Conservation (phyloP, 2,329 filamentous ascomycete genomes). For the Talaromyces sp. region DNA sequence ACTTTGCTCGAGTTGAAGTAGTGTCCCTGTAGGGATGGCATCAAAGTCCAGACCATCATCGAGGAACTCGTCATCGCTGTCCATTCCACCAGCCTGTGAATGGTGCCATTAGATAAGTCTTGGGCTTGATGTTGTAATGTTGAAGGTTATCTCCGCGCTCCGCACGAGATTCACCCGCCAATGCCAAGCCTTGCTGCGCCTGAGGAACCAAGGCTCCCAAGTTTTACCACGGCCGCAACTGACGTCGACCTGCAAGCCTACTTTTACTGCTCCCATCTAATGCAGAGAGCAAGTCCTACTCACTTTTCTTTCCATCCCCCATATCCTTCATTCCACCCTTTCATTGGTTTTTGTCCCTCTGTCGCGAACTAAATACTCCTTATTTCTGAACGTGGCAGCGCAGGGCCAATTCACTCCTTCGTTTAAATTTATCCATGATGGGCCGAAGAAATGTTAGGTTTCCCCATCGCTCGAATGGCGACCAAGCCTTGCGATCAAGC, state of each 20-base stretch:
- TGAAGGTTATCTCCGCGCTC: not conserved
- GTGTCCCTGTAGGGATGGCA: conserved; percentile 41
- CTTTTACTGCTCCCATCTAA: not conserved
- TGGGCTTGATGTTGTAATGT: not conserved
- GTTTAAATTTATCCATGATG: conserved; percentile 13
- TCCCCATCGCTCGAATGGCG: conserved; percentile 19
- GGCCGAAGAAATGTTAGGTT: conserved; percentile 19
- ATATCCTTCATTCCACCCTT: not conserved
- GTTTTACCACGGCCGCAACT: not conserved
- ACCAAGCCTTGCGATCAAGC: conserved; percentile 15
- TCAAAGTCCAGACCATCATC: conserved; percentile 49
- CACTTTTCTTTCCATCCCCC: not conserved
- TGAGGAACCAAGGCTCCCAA: conserved; percentile 2
- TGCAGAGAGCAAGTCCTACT: not conserved
- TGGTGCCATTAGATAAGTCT: conserved; percentile 32
- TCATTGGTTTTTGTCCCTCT: not conserved
- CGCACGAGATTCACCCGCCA: conserved; percentile 3
- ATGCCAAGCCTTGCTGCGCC: conserved; percentile 4
- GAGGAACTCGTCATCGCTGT: conserved; percentile 48
- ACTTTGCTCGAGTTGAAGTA: conserved; percentile 45
- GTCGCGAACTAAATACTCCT: not conserved
- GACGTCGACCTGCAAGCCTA: not conserved
- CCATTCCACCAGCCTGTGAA: conserved; percentile 39
- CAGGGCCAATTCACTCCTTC: not conserved
- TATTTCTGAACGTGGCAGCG: not conserved